Evolutionary conservation across 352 stramenopile species (phyloP).

Genomic region (Phytophthora macrochlamydospora): DNA sequence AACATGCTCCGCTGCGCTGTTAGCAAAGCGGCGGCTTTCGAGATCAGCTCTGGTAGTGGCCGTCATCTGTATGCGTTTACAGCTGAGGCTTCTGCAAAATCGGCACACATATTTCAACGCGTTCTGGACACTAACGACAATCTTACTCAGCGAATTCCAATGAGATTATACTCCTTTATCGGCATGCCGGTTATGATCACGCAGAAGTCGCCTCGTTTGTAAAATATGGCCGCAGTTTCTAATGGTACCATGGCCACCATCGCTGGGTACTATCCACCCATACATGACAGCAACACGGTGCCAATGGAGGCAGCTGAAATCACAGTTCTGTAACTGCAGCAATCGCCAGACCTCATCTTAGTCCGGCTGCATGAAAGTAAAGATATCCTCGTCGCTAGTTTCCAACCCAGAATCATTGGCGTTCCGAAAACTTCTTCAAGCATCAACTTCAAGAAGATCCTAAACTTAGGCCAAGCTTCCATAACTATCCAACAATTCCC

Average conservation of each 20-base stretch:
- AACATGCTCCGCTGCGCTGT: conserved; percentile 8
- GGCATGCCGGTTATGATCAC: conserved; percentile 10
- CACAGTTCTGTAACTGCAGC: not conserved
- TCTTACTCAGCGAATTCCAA: conserved; percentile 1
- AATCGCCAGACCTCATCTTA: not conserved
- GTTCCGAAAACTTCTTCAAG: not conserved
- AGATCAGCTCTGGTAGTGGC: not conserved
- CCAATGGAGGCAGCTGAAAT: not conserved
- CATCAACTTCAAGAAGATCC: not conserved
- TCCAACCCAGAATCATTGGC: conserved; percentile 1
- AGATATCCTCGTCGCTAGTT: not conserved
- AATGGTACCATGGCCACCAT: conserved; percentile 7
- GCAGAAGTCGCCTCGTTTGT: not conserved
- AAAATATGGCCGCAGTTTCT: not conserved
- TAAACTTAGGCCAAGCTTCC: not conserved
- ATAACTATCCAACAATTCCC: conserved; percentile 16
- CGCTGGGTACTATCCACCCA: conserved; percentile 1
- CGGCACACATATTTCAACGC: not conserved
- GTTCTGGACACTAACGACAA: conserved; percentile 10
- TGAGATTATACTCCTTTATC: conserved; percentile 8
- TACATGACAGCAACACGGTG: not conserved
- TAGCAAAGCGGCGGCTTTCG: conserved; percentile 7
- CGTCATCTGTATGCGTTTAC: conserved; percentile 3
- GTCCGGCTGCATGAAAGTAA: not conserved
- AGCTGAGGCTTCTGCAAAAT: not conserved